Conservation (phyloP, 225 moss, liverwort and hornwort species). For the Polytrichum commune region DNA sequence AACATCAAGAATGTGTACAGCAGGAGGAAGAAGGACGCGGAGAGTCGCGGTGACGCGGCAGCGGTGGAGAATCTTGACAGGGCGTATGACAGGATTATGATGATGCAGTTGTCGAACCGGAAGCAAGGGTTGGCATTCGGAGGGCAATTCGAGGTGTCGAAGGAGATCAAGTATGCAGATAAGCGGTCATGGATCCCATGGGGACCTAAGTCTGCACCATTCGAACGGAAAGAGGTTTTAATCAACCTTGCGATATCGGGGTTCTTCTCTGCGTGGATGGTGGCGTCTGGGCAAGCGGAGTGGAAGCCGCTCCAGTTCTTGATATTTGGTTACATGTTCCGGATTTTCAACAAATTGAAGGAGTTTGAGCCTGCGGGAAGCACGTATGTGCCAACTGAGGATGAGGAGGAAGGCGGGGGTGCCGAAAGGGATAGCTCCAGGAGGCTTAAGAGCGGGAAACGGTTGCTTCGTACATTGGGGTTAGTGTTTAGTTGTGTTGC, state of each 20-base stretch:
- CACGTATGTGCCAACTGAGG: conserved; percentile 49
- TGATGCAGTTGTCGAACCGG: conserved; percentile 89
- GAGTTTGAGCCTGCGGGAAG: conserved; percentile 52
- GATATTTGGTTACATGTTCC: conserved; percentile 80
- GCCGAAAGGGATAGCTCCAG: conserved; percentile 20
- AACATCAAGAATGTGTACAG: conserved; percentile 59
- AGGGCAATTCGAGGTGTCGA: conserved; percentile 76
- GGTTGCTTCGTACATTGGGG: conserved; percentile 70
- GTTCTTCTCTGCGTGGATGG: conserved; percentile 66
- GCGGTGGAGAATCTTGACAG: conserved; percentile 67
- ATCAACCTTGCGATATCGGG: conserved; percentile 69
- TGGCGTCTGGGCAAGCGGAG: conserved; percentile 48
- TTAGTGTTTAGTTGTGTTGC: conserved; percentile 74
- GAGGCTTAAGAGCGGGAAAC: conserved; percentile 61
- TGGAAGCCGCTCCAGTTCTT: conserved; percentile 97
- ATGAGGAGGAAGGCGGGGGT: conserved; percentile 42
- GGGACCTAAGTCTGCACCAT: conserved; percentile 66
- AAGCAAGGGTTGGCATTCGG: conserved; percentile 80
- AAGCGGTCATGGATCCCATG: conserved; percentile 78
- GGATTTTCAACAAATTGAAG: conserved; percentile 75
- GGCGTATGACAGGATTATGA: conserved; percentile 89
- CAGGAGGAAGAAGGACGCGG: conserved; percentile 74
- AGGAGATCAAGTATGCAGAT: conserved; percentile 91
- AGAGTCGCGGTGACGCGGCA: conserved; percentile 72
- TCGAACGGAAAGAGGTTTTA: conserved; percentile 42